Evolutionary conservation across 2,329 filamentous ascomycete species (phyloP).

Genomic region (Diaporthe citriasiana): DNA sequence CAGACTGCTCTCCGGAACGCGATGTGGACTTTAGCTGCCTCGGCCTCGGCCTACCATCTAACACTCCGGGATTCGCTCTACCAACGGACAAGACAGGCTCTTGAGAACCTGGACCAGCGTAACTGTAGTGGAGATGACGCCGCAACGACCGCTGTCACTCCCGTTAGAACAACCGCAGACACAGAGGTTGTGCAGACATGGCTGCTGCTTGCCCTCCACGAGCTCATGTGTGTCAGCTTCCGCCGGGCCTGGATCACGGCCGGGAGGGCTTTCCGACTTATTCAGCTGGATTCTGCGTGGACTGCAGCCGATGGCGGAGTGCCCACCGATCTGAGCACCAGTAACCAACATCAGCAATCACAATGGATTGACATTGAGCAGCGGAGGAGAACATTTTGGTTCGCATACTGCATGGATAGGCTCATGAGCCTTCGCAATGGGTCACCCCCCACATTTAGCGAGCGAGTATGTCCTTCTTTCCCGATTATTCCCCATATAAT

Average conservation of each 20-base stretch:
- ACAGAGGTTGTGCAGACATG: constrained; percentile 48
- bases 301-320: constrained; percentile 16
- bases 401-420: constrained; percentile 48
- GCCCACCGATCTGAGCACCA: constrained; percentile 43
- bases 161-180: neutral
- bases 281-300: constrained; percentile 43
- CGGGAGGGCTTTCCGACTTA: constrained; percentile 53
- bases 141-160: neutral
- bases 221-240: constrained; percentile 45
- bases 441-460: constrained; percentile 45
- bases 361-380: constrained; percentile 45
- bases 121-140: constrained; percentile 40
- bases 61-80: constrained; percentile 46
- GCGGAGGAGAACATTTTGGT: constrained; percentile 47
- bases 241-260: constrained; percentile 52
- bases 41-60: constrained; percentile 50
- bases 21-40: constrained; percentile 51
- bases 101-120: constrained; percentile 46
- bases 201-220: constrained; percentile 47
- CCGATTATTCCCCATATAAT: neutral
- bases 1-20: constrained; percentile 47
- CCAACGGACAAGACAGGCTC: constrained; percentile 46
- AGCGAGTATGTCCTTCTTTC: constrained; percentile 40
- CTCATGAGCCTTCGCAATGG: constrained; percentile 45
- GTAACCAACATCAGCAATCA: constrained; percentile 22